Evolutionary conservation across 2,329 filamentous ascomycete genomes (phyloP).

Genomic region (Hymenotorrendiella dingleyae): DNA sequence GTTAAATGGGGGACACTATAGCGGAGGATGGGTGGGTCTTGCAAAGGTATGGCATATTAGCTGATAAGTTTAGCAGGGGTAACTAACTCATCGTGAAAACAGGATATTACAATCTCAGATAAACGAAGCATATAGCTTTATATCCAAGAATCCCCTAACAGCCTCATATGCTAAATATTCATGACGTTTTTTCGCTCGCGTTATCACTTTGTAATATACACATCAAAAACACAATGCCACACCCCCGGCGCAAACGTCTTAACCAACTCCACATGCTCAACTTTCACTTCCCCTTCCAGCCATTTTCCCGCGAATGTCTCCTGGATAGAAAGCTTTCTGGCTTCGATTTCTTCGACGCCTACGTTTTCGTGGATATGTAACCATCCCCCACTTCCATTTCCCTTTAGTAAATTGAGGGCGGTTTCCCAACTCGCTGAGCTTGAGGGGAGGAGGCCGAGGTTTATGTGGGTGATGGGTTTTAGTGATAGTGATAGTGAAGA

Average conservation of each 20-base stretch:
- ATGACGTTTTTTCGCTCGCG: too few relatives aligned
- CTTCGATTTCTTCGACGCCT: conserved; percentile 45
- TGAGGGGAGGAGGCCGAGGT: conserved; percentile 56
- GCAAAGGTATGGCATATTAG: too few relatives aligned
- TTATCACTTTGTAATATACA: conserved; percentile 32
- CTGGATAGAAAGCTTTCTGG: conserved; percentile 21
- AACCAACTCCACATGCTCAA: conserved; percentile 57
- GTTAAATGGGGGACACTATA: too few relatives aligned
- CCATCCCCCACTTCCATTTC: conserved; percentile 47
- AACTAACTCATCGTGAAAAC: too few relatives aligned
- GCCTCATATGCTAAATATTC: too few relatives aligned
- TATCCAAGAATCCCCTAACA: too few relatives aligned
- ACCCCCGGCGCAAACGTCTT: conserved; percentile 66
- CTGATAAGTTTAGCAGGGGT: too few relatives aligned
- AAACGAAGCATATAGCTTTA: too few relatives aligned
- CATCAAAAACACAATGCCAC: conserved; percentile 66
- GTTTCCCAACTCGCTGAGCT: conserved; percentile 49
- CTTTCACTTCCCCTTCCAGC: conserved; percentile 25
- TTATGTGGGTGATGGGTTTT: conserved; percentile 48
- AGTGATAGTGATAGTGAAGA: conserved; percentile 31
- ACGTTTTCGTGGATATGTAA: conserved; percentile 65
- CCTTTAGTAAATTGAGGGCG: conserved; percentile 41
- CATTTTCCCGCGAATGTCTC: conserved; percentile 14
- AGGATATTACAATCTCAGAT: too few relatives aligned
- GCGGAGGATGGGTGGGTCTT: too few relatives aligned